Conservation (phyloP, 2,329 filamentous ascomycete species). For the Didymella sp. region DNA sequence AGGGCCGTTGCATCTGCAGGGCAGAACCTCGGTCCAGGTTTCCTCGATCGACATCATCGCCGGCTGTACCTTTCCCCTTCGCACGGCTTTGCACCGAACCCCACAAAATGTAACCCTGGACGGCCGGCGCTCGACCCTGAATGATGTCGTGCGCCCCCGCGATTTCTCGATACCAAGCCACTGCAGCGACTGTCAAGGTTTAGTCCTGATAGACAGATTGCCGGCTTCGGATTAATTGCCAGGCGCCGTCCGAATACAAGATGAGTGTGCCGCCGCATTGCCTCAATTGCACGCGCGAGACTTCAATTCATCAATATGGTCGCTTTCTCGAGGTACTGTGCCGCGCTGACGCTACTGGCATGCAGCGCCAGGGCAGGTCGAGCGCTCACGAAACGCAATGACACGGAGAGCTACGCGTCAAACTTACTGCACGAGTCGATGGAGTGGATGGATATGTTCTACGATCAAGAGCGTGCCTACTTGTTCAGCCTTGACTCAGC, state of each 20-base stretch:
- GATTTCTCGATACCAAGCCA: slow-evolving; percentile 11
- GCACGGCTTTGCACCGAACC: slow-evolving; percentile 25
- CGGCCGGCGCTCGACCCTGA: slow-evolving; percentile 20
- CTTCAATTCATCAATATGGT: slow-evolving; percentile 9
- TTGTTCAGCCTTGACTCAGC: slow-evolving; percentile 59
- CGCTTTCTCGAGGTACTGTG: slow-evolving; percentile 17
- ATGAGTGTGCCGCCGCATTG: neutral
- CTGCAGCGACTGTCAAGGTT: neutral
- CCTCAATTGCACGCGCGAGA: neutral
- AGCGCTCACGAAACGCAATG: slow-evolving; percentile 23
- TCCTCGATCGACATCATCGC: slow-evolving; percentile 20
- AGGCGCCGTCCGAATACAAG: slow-evolving; percentile 1
- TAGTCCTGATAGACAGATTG: neutral
- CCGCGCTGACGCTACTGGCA: slow-evolving; percentile 21
- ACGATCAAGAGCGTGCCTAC: slow-evolving; percentile 61
- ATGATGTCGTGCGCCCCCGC: slow-evolving; percentile 13
- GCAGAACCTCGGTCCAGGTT: slow-evolving; percentile 14
- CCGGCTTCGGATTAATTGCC: slow-evolving; percentile 7
- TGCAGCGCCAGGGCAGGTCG: slow-evolving; percentile 16
- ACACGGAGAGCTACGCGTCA: slow-evolving; percentile 24
- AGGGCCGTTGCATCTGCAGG: slow-evolving; percentile 2
- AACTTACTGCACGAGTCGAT: slow-evolving; percentile 56
- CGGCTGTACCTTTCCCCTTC: slow-evolving; percentile 19
- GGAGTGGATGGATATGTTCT: slow-evolving; percentile 63
- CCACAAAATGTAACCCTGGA: slow-evolving; percentile 21